Percentiles rank a stretch among this genome's conserved stretches.
Evolutionary conservation across 345 rosid genomes (phyloP).

Genomic region (Hirschfeldia incana): DNA sequence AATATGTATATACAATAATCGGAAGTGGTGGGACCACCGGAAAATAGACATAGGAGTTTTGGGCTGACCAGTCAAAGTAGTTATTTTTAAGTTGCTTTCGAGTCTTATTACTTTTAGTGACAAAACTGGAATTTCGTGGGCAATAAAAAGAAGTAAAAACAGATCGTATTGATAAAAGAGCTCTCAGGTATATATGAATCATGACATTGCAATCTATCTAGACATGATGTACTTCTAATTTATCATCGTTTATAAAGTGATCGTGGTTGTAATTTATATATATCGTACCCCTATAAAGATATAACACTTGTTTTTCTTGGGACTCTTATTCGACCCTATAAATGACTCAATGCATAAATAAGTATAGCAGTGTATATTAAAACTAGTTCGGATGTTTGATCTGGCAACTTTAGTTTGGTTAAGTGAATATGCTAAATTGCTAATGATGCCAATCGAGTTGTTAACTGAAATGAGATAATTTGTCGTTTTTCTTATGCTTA

Average conservation of each 20-base stretch:
- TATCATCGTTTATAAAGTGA: neutral
- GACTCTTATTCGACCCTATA: neutral
- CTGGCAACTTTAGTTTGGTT: neutral
- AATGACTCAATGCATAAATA: neutral
- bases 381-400: neutral
- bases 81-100: slow-evolving; percentile 21
- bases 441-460: too few species aligned
- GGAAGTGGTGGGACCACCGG: slow-evolving; percentile 25
- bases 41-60: neutral
- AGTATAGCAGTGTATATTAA: neutral
- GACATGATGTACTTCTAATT: slow-evolving; percentile 12
- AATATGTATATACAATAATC: neutral
- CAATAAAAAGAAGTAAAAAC: slow-evolving; percentile 32
- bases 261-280: neutral
- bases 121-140: slow-evolving; percentile 30
- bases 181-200: slow-evolving; percentile 18
- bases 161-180: slow-evolving; percentile 36
- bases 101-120: slow-evolving; percentile 16
- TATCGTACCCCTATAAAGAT: neutral
- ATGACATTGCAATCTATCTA: slow-evolving; percentile 30
- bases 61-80: slow-evolving; percentile 35
- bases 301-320: neutral
- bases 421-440: neutral
- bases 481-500: too few species aligned
- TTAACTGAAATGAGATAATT: too few species aligned